phyloP scores from a whole-genome alignment of 1,284 basidiomycete genomes.

The Moesziomyces antarcticus region DNA sequence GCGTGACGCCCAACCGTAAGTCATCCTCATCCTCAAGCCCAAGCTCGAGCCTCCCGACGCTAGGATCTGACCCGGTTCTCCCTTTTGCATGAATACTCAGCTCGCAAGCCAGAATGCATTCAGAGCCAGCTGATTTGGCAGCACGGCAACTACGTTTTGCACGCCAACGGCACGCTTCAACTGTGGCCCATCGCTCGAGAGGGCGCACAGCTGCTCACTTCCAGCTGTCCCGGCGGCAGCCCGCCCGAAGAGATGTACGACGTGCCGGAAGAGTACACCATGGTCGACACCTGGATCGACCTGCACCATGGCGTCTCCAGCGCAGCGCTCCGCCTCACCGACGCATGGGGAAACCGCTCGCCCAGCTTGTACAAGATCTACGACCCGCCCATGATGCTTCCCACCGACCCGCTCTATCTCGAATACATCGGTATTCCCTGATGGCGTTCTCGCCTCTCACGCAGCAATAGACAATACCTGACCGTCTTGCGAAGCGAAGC shows the following conservation, averaged over 20 bases:
- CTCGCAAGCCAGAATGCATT: conserved; percentile 58
- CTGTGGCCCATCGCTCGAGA: conserved; percentile 40
- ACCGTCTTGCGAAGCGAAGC: neutral
- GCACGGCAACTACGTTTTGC: conserved; percentile 63
- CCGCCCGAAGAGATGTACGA: conserved; percentile 48
- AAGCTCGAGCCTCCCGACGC: neutral
- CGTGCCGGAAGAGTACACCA: conserved; percentile 31
- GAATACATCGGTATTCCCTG: conserved; percentile 48
- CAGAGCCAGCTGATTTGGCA: conserved; percentile 65
- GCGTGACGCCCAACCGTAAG: conserved; percentile 59
- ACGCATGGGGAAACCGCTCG: conserved; percentile 40
- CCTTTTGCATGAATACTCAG: conserved; percentile 1
- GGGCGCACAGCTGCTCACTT: conserved; percentile 44
- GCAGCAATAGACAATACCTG: neutral
- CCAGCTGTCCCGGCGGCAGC: conserved; percentile 14
- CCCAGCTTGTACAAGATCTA: conserved; percentile 53
- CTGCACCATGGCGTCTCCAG: conserved; percentile 23
- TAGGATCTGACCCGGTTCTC: neutral
- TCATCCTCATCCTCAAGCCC: neutral
- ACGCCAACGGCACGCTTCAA: conserved; percentile 48
- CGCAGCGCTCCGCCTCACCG: conserved; percentile 29
- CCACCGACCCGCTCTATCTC: conserved; percentile 52
- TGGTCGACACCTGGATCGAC: conserved; percentile 46
- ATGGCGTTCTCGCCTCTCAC: neutral
- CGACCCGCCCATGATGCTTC: conserved; percentile 63